Evolutionary conservation across 2,329 filamentous ascomycete genomes (phyloP).

Genomic region (Knoxdaviesia capensis): DNA sequence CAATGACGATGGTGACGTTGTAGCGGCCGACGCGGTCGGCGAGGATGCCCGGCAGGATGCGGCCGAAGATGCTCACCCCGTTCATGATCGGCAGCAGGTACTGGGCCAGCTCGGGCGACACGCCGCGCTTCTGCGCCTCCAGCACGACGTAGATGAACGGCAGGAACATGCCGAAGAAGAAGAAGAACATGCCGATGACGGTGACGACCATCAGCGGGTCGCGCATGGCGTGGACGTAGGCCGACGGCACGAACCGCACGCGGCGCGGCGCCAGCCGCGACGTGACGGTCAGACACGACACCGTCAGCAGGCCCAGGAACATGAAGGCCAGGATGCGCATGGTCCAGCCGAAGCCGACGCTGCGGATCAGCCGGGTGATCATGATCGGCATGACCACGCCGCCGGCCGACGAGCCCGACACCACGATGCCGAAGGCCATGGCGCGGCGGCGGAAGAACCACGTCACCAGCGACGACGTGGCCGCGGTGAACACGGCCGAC

Average conservation of each 20-base stretch:
- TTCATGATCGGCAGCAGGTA: slow-evolving; percentile 38
- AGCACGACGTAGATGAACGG: slow-evolving; percentile 32
- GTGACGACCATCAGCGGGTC: slow-evolving; percentile 24
- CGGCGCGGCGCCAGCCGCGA: slow-evolving; percentile 23
- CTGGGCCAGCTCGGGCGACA: slow-evolving; percentile 18
- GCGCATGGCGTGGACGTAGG: slow-evolving; percentile 24
- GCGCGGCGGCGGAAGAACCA: slow-evolving; percentile 34
- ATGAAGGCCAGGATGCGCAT: slow-evolving; percentile 26
- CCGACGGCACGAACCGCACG: slow-evolving; percentile 20
- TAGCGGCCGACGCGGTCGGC: slow-evolving; percentile 24
- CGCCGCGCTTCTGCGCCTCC: slow-evolving; percentile 23
- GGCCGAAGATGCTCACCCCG: slow-evolving; percentile 28
- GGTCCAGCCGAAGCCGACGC: slow-evolving; percentile 25
- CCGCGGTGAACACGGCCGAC: slow-evolving; percentile 20
- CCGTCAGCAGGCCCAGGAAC: slow-evolving; percentile 16
- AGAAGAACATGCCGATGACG: slow-evolving; percentile 26
- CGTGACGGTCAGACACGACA: slow-evolving; percentile 16
- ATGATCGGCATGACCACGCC: slow-evolving; percentile 42
- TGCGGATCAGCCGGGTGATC: slow-evolving; percentile 28
- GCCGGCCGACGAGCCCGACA: slow-evolving; percentile 31
- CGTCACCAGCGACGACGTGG: slow-evolving; percentile 20
- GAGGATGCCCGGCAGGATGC: slow-evolving; percentile 27
- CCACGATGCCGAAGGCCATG: slow-evolving; percentile 30
- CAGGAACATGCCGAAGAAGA: slow-evolving; percentile 33
- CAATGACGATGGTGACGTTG: slow-evolving; percentile 30